Percentiles rank a stretch among this genome's conserved stretches.
These are phyloP conservation scores for Lactarius trivialis DNA, from an alignment of 768 basidiomycete species.

Conservation along the genomic window DNA sequence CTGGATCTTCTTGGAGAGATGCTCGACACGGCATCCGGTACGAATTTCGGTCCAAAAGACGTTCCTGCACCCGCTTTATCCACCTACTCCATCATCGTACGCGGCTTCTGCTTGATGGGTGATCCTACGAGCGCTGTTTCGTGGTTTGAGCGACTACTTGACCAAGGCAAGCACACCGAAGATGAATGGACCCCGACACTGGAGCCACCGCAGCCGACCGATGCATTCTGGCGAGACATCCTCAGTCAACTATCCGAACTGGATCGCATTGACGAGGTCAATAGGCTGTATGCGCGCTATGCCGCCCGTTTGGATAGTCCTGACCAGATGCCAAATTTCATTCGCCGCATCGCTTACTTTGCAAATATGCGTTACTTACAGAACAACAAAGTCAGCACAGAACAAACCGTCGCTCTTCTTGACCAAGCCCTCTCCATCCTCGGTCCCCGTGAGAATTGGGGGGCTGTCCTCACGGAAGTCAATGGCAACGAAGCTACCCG, in stretches of 20 bases:
- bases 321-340: constrained; percentile 5
- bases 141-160: constrained; percentile 67
- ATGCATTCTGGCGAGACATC: constrained; percentile 51
- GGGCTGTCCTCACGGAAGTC: constrained; percentile 6
- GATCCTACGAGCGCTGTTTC: constrained; percentile 57
- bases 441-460: constrained; percentile 1
- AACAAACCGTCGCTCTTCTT: constrained; percentile 18
- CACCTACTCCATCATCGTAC: constrained; percentile 59
- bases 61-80: constrained; percentile 52
- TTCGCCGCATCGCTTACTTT: constrained; percentile 41
- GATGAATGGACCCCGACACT: constrained; percentile 39
- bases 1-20: constrained; percentile 63
- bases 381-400: constrained; percentile 7
- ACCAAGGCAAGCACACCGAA: constrained; percentile 31
- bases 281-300: constrained; percentile 44
- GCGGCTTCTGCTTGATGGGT: constrained; percentile 53
- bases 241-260: constrained; percentile 47
- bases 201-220: constrained; percentile 46
- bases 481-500: constrained; percentile 15
- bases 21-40: constrained; percentile 42
- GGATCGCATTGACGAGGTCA: constrained; percentile 47
- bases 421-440: constrained; percentile 26
- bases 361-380: constrained; percentile 36
- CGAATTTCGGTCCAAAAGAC: constrained; percentile 33
- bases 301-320: constrained; percentile 32